Conservation (phyloP, 164 flowering plant genomes). For the Vitis vinifera region ASM3070453v1 NC_081822.1:13123001-13123500, state of each 20-base stretch:
- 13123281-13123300: background rate
- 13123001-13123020: background rate
- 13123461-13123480: background rate
- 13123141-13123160: too few species aligned
- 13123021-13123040: background rate
- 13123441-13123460: too few species aligned
- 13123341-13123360: background rate
- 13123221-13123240: too few species aligned
- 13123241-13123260: too few species aligned
- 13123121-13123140: too few species aligned
- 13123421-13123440: background rate
- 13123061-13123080: background rate
- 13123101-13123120: too few species aligned
- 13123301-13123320: too few species aligned
- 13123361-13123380: background rate
- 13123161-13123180: too few species aligned
- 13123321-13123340: too few species aligned
- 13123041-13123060: background rate
- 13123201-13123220: too few species aligned
- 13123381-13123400: background rate
- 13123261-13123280: too few species aligned
- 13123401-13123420: background rate
- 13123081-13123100: background rate
- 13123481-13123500: background rate
- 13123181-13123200: too few species aligned